Base-by-base conservation (phyloP, 805 yeast genomes). In the Candida orba region DNA sequence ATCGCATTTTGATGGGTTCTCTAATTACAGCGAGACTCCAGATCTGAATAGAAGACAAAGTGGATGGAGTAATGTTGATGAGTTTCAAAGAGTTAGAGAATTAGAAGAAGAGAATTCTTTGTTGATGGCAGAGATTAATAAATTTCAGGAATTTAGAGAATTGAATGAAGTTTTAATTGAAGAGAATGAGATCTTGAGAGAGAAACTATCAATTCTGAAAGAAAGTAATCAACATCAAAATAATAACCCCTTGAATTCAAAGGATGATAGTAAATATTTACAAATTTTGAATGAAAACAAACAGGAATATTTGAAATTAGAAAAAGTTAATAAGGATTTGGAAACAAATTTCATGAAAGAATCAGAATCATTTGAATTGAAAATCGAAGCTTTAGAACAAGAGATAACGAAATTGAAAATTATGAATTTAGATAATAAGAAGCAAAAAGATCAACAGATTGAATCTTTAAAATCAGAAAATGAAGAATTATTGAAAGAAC, bases 361-460 rank as follows among this genome's bases (percentile, higher is more conserved):
- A 27, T 10, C 14, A 10, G 29, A 27, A 10, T 27, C 29, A 10
- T 27, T 27, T 3, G 4, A 17, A 7, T 15, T 18, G 22, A 25
- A 34, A 10, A 34, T 37, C 6, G 42, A 39, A 22, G 18, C 18
- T 20, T 25, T 36, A 20, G n/a, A 24, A 4, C 43, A 45, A 31
- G 50, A 50, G 24, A 33, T 48, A 8, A 40, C 45, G 3, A 46
- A 46, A 22, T 29, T 50, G 17, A 50, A 45, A 33, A 36, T 48
- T 5, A 23, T 45, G 6, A 33, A 42, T n/a, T 42, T 44, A n/a
- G 43, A 44, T 24, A 29, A 30, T 10, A 36, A 41, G 30, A 48
- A 46, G 17, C 33, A 41, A 3, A 42, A 50, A 40, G 36, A 32
- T 41, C 37, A 45, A 40, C 45, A 50, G 40, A 43, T 41, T 43